phyloP scores from a whole-genome alignment of 2,329 filamentous ascomycete species.

The Aspergillus amoenus region DNA sequence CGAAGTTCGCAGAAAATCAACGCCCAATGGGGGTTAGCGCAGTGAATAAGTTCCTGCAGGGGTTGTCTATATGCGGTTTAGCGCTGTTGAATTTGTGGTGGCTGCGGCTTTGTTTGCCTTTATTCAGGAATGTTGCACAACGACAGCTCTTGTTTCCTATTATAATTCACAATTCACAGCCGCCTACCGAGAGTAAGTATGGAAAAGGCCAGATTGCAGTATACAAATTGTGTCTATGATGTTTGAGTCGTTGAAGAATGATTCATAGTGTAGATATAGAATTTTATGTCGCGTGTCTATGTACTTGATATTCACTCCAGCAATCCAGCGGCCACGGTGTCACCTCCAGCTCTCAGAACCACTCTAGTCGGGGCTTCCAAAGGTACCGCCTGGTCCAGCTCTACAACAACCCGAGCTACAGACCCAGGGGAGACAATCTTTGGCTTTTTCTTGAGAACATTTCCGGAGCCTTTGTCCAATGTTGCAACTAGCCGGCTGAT shows the following conservation, averaged over 20 bases:
- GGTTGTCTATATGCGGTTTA: background rate
- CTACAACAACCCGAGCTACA: slow-evolving; percentile 75
- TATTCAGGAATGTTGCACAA: slow-evolving; percentile 4
- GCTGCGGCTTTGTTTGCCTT: background rate
- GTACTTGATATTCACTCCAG: slow-evolving; percentile 55
- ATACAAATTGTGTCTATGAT: background rate
- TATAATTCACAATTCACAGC: background rate
- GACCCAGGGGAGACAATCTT: slow-evolving; percentile 77
- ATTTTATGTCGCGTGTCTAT: background rate
- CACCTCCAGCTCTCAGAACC: slow-evolving; percentile 75
- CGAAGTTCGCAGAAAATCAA: slow-evolving; percentile 33
- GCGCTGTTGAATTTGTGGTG: background rate
- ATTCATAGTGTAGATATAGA: background rate
- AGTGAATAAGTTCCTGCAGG: slow-evolving; percentile 4
- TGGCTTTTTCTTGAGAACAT: slow-evolving; percentile 77
- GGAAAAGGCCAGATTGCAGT: background rate
- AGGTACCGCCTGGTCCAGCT: slow-evolving; percentile 71
- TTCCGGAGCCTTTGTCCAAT: slow-evolving; percentile 76
- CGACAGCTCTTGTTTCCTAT: background rate
- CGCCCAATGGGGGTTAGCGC: background rate
- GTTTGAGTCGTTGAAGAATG: background rate
- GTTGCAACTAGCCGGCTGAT: slow-evolving; percentile 71
- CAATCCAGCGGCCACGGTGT: slow-evolving; percentile 84
- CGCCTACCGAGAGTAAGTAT: background rate
- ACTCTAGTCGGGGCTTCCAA: slow-evolving; percentile 78